A percentile compares a stretch with the other conserved stretches of the same genome.
Evolutionary conservation across 2,329 filamentous ascomycete genomes (phyloP).

Genomic region (Septoria petroselini): DNA sequence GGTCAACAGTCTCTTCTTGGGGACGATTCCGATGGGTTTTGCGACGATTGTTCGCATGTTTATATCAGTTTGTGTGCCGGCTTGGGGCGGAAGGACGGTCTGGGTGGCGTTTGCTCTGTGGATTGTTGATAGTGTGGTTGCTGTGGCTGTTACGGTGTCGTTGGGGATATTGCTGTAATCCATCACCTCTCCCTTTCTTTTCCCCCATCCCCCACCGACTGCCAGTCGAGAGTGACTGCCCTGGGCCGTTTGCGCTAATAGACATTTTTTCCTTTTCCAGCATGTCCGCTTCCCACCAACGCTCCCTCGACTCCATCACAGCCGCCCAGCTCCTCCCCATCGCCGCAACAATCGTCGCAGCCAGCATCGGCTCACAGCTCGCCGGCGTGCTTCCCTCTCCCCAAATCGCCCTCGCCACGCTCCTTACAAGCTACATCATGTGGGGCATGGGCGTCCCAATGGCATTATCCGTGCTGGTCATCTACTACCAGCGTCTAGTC

Average conservation of each 20-base stretch:
- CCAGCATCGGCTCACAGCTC: conserved; percentile 61
- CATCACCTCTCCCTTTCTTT: neutral
- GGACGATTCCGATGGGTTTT: conserved; percentile 36
- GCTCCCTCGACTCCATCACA: conserved; percentile 56
- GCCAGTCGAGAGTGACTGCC: too few species aligned
- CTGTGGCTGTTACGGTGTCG: conserved; percentile 37
- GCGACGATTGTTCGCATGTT: conserved; percentile 34
- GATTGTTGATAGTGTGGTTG: conserved; percentile 49
- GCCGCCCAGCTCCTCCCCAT: conserved; percentile 64
- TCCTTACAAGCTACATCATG: conserved; percentile 64
- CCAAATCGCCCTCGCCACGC: conserved; percentile 57
- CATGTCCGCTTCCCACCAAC: conserved; percentile 21
- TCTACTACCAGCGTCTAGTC: conserved; percentile 68
- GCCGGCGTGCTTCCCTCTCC: conserved; percentile 56
- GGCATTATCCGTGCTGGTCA: conserved; percentile 60
- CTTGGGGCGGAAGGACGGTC: conserved; percentile 46
- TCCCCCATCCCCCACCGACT: too few species aligned
- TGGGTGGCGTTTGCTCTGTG: conserved; percentile 48
- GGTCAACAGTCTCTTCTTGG: conserved; percentile 65
- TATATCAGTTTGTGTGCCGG: conserved; percentile 32
- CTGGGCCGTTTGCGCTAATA: conserved; percentile 5
- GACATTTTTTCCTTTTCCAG: neutral
- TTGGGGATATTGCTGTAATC: conserved; percentile 43
- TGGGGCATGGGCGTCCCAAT: conserved; percentile 64
- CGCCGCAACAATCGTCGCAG: conserved; percentile 62